These are phyloP conservation scores for Coleophoma crateriformis DNA, from an alignment of 2,329 filamentous ascomycete genomes.

Conservation along the genomic window DNA sequence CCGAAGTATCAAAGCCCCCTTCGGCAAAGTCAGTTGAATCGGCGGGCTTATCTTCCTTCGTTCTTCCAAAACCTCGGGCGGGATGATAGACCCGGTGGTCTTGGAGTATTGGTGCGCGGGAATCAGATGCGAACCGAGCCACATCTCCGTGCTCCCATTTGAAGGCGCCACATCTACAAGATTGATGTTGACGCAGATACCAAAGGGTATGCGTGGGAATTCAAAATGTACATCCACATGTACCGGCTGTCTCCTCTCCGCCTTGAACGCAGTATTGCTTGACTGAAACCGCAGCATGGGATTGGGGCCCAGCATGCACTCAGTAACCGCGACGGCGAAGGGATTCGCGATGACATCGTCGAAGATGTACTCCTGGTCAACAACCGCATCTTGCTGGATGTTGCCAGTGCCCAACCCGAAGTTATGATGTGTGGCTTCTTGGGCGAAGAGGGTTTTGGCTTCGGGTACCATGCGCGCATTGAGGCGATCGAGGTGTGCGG, in stretches of 20 bases:
- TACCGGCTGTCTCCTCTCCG: slow-evolving; percentile 31
- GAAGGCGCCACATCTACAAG: slow-evolving; percentile 36
- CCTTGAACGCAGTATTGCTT: slow-evolving; percentile 34
- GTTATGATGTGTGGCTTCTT: slow-evolving; percentile 11
- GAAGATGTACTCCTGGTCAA: slow-evolving; percentile 18
- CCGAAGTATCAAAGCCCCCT: slow-evolving; percentile 49
- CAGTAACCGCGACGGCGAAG: slow-evolving; percentile 28
- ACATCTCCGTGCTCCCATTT: slow-evolving; percentile 45
- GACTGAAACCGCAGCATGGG: slow-evolving; percentile 31
- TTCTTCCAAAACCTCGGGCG: slow-evolving; percentile 28
- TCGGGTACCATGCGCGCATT: slow-evolving; percentile 55
- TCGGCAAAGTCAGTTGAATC: slow-evolving; percentile 41
- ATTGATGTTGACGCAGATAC: slow-evolving; percentile 39
- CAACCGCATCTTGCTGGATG: slow-evolving; percentile 19
- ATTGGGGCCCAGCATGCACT: slow-evolving; percentile 31
- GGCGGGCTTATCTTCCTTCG: slow-evolving; percentile 32
- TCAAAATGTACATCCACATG: slow-evolving; percentile 38
- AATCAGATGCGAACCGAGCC: slow-evolving; percentile 40
- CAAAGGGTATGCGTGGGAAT: slow-evolving; percentile 41
- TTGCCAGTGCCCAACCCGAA: slow-evolving; percentile 17
- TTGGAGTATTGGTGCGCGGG: slow-evolving; percentile 17
- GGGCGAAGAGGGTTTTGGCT: slow-evolving; percentile 27
- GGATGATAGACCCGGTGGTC: slow-evolving; percentile 9
- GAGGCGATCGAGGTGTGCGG: slow-evolving; percentile 43
- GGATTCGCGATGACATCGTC: slow-evolving; percentile 27